Evolutionary conservation across 805 yeast species (phyloP), one percentile per base, ranked within the genome.

Genomic region (Naumovozyma castellii): DNA sequence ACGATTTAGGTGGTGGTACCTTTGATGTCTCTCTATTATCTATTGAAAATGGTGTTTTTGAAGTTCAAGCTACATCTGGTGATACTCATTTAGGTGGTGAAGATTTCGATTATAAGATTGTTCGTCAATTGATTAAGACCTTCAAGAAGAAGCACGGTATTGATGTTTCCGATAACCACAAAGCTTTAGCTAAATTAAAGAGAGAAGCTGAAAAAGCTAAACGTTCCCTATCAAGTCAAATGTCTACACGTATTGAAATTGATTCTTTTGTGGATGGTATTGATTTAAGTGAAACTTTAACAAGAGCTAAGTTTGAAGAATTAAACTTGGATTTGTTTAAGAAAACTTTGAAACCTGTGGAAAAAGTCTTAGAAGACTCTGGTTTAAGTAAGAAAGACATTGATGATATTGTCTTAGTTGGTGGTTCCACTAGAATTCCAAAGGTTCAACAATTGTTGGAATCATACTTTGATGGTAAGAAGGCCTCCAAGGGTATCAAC

Each of bases 401-500:
- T 56, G 86, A 90, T 65, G 98, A 90, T 60, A 87, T 90, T 61
- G 97, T 90, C 34, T 73, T 90, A 39, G 98, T 90, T 61, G 98
- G 98, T 75, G 98, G 98, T 69, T 90, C 98, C 32, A 92, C 98
- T 41, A 85, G 97, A 76, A 92, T 90, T 71, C 98, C 97, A 70
- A 92, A 87, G 76, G 90, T 90, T 54, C 97, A 88, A 73, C 83
- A 84, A 69, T 75, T 90, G 57, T 76, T 90, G 53, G 94, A 90
- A 69, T 75, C 81, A 49, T 87, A 68, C 76, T 90, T 90, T 63
- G 79, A 82, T 59, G 95, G 95, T 57, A 90, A 92, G 76, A 87
- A 87, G 69, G 90, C 94, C 50, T 85, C 95, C 53, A 90, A 88
- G 77, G 90, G 95, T 58, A 90, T 90, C 61, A 90, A 90, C 74